phyloP scores from a whole-genome alignment of 2,329 filamentous ascomycete genomes.

The Sarocladium strictum region DNA sequence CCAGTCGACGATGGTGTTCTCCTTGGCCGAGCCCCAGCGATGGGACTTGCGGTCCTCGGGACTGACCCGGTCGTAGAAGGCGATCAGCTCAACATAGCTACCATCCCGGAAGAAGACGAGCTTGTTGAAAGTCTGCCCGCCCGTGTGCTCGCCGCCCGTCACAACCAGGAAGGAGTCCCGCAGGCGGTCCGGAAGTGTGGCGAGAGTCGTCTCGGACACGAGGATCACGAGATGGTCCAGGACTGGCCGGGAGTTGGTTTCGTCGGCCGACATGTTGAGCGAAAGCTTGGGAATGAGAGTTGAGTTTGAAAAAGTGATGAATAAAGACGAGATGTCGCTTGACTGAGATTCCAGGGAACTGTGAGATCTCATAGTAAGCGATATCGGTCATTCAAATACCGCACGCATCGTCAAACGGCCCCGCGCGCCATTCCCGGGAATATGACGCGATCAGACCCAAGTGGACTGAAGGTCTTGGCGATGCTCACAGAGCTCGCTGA shows the following conservation, averaged over 20 bases:
- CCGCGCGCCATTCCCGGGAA: background rate
- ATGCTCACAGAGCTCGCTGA: background rate
- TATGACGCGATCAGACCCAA: background rate
- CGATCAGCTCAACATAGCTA: slow-evolving; percentile 61
- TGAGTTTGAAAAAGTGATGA: background rate
- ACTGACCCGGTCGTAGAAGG: slow-evolving; percentile 45
- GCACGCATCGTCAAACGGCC: background rate
- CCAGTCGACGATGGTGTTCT: slow-evolving; percentile 53
- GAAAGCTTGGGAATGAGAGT: background rate
- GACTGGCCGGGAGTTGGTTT: slow-evolving; percentile 18
- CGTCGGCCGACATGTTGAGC: background rate
- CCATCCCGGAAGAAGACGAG: slow-evolving; percentile 59
- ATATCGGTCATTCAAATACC: background rate
- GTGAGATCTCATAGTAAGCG: too few relatives aligned
- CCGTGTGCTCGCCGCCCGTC: slow-evolving; percentile 56
- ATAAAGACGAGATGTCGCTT: too few relatives aligned
- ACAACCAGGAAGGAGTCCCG: slow-evolving; percentile 49
- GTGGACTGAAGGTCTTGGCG: background rate
- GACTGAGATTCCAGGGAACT: too few relatives aligned
- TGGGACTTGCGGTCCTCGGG: slow-evolving; percentile 38
- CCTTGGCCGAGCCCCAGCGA: slow-evolving; percentile 50
- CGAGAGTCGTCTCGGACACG: slow-evolving; percentile 44
- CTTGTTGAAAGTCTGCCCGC: slow-evolving; percentile 54
- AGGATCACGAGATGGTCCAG: slow-evolving; percentile 63
- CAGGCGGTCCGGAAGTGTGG: slow-evolving; percentile 42